These are phyloP conservation scores for Leishmania braziliensis DNA, from an alignment of 208 protist species.

Conservation along the genomic window DNA sequence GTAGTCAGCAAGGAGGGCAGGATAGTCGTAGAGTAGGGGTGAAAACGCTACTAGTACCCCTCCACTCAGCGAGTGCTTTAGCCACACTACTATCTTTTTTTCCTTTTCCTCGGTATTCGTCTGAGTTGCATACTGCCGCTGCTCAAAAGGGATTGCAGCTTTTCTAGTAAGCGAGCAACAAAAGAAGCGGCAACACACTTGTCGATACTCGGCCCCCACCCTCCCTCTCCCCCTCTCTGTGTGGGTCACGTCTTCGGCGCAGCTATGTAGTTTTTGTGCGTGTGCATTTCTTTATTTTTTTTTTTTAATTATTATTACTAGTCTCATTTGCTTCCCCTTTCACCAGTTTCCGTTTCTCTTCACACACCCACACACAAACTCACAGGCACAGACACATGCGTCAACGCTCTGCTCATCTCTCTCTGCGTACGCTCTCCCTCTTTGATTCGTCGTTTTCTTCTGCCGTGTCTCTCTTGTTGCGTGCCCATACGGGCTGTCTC, in stretches of 20 bases:
- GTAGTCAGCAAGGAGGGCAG: background rate
- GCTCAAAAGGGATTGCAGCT: background rate
- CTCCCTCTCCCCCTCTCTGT: background rate
- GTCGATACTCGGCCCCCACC: background rate
- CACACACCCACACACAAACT: background rate
- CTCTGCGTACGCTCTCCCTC: background rate
- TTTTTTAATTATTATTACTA: too few relatives aligned
- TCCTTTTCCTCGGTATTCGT: background rate
- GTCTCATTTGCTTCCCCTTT: constrained; percentile 9
- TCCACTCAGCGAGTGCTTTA: background rate
- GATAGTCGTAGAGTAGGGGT: background rate
- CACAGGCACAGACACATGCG: too few relatives aligned
- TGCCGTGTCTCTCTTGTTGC: constrained; percentile 8
- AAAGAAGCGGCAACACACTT: background rate
- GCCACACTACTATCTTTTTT: background rate
- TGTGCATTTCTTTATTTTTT: too few relatives aligned
- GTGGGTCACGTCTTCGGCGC: background rate
- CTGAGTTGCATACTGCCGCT: background rate
- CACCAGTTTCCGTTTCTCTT: constrained; percentile 10
- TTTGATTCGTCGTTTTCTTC: background rate
- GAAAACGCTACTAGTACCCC: background rate
- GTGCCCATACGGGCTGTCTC: background rate
- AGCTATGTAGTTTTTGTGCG: constrained; percentile 11
- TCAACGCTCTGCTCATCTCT: background rate
- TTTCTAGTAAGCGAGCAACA: background rate